Conservation (phyloP, 2,329 filamentous ascomycete genomes). For the Colletotrichum endophyticum region DNA sequence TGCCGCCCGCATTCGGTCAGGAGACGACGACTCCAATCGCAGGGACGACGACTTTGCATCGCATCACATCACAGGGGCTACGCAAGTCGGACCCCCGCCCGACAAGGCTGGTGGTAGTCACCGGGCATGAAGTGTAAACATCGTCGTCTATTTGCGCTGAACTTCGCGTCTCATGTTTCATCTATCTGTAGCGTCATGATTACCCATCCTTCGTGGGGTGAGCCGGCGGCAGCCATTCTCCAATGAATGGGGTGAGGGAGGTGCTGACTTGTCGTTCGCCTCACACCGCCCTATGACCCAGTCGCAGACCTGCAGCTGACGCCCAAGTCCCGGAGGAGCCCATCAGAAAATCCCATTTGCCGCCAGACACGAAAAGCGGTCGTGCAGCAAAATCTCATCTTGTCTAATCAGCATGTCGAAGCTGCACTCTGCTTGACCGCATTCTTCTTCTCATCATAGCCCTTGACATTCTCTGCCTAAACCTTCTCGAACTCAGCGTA, state of each 20-base stretch:
- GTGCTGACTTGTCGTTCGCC: slow-evolving; percentile 5
- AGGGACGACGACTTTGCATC: not conserved
- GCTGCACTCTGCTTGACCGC: not conserved
- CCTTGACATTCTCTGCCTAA: not conserved
- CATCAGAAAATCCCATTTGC: slow-evolving; percentile 14
- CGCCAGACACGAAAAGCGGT: not conserved
- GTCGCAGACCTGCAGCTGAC: slow-evolving; percentile 10
- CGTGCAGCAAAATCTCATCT: not conserved
- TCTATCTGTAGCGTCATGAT: slow-evolving; percentile 6
- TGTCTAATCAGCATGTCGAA: not conserved
- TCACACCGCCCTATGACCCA: slow-evolving; percentile 13
- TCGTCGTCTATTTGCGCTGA: slow-evolving; percentile 1
- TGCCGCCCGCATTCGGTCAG: not conserved
- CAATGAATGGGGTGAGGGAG: not conserved
- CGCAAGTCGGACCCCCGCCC: not conserved
- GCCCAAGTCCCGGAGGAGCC: not conserved
- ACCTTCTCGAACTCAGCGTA: slow-evolving; percentile 6
- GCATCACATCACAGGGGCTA: not conserved
- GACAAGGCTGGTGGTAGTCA: slow-evolving; percentile 1
- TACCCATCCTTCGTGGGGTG: not conserved
- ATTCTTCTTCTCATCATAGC: not conserved
- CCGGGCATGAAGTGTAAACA: not conserved
- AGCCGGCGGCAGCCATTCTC: not conserved
- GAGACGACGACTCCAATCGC: not conserved
- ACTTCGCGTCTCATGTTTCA: slow-evolving; percentile 3